Evolutionary conservation across 495 filamentous ascomycete genomes (phyloP), one percentile per base, ranked within the genome.

Genomic region (Cladorrhinum samala): DNA sequence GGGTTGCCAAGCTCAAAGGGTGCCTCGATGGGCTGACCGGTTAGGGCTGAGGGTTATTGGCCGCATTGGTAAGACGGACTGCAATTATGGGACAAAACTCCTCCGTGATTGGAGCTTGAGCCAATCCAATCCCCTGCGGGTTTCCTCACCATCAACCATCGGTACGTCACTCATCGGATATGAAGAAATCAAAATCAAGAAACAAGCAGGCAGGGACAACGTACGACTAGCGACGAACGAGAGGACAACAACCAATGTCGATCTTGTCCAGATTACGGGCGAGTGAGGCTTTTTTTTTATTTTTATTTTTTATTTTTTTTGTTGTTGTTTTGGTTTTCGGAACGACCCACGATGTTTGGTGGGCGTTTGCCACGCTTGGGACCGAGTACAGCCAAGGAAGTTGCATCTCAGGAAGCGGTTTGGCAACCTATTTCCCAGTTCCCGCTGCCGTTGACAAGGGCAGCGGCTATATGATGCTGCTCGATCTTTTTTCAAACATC

Each of bases 101-200:
- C n/a, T n/a, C 16, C 23, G 8, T 46, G 51, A 53, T 53, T 53
- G 51, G 51, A 17, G 20, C 16, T 36, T 36, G 17, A 20, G 18
- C 43, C 42, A 24, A 53, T 18, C 51, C 51, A 43, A 53, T 53
- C 41, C 24, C 18, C 18, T 21, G 16, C 42, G 24, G 18, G 18
- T 3, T 45, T 17, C 16, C 3, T 21, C 24, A 45, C n/a, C n/a
- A n/a, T n/a, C n/a, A n/a, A n/a, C n/a, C n/a, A n/a, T 47, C 45
- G 45, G 45, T 47, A 47, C 45, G 45, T 47, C 45, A 47, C 45
- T 33, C 20, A 47, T 14, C 45, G 45, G 45, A 24, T 27, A 47
- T 14, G 20, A 24, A 14, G 16, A 11, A 13, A 13, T 17, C 20
- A 47, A 47, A 33, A n/a, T 24, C 16, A 47, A 24, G 24, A 47